Evolutionary conservation across 169 alveolate genomes (phyloP).

Genomic region (Babesia ovata): DNA sequence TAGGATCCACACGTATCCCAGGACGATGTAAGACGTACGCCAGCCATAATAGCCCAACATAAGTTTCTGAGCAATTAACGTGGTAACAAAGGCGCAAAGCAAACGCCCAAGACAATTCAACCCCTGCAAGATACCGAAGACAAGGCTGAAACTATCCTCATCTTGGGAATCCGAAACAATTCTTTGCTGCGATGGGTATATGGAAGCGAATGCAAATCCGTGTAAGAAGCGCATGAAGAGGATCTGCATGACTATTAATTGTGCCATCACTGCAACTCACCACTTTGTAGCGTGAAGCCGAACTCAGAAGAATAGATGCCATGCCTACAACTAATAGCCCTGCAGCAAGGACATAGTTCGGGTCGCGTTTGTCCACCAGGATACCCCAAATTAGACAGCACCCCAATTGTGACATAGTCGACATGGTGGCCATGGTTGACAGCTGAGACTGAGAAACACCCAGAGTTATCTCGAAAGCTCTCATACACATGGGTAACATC

Average conservation of each 20-base stretch:
- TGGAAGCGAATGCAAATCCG: constrained; percentile 52
- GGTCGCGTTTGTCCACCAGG: constrained; percentile 82
- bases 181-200: constrained; percentile 32
- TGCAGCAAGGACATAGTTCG: constrained; percentile 80
- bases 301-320: constrained; percentile 78
- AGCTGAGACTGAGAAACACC: constrained; percentile 80
- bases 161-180: constrained; percentile 5
- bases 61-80: constrained; percentile 9
- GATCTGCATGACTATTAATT: constrained; percentile 5
- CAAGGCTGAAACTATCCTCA: background rate
- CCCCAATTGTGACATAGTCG: constrained; percentile 81
- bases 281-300: constrained; percentile 22
- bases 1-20: constrained; percentile 42
- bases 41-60: constrained; percentile 36
- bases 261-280: constrained; percentile 10
- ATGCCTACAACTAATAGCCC: constrained; percentile 86
- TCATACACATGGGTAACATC: constrained; percentile 52
- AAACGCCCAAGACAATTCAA: constrained; percentile 43
- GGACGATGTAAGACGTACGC: constrained; percentile 25
- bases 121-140: constrained; percentile 34
- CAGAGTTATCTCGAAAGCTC: constrained; percentile 88
- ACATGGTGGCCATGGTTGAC: constrained; percentile 84
- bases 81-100: constrained; percentile 21
- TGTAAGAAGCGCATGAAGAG: constrained; percentile 38
- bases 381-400: constrained; percentile 89